These are phyloP conservation scores for Chara braunii DNA, from an alignment of 139 green algal genomes.

Conservation along the genomic window DNA sequence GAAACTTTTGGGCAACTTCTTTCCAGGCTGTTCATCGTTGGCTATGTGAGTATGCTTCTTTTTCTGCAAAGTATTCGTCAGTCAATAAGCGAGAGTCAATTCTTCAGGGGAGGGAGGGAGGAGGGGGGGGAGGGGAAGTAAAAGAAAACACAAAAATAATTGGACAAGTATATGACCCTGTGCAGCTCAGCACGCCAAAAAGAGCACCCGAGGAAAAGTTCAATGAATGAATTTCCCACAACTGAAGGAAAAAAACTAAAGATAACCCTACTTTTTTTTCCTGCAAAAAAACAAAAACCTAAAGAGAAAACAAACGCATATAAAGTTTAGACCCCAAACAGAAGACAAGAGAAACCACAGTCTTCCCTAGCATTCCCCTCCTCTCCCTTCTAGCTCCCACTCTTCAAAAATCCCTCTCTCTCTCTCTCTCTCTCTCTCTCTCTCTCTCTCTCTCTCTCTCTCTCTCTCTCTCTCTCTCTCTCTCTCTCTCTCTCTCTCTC, in stretches of 20 bases:
- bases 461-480: too few relatives aligned
- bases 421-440: neutral
- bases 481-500: too few relatives aligned
- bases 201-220: neutral
- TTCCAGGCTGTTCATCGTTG: conserved; percentile 28
- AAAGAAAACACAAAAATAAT: neutral
- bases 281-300: neutral
- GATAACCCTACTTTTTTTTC: too few relatives aligned
- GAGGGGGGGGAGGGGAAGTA: neutral
- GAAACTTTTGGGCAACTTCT: conserved; percentile 66
- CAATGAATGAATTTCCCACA: neutral
- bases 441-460: conserved; percentile 3
- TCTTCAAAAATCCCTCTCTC: neutral
- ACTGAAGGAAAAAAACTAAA: neutral
- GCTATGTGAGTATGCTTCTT: conserved; percentile 71
- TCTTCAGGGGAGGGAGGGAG: neutral
- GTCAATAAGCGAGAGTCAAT: neutral
- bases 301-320: neutral
- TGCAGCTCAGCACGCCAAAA: neutral
- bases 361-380: neutral
- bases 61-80: conserved; percentile 46
- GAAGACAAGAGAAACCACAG: neutral
- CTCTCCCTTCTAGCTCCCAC: neutral
- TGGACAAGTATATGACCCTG: neutral
- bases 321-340: neutral